Evolutionary conservation across 2,329 filamentous ascomycete genomes (phyloP), one percentile per base, ranked within the genome.

Genomic region (Didymellaceae sp.): DNA sequence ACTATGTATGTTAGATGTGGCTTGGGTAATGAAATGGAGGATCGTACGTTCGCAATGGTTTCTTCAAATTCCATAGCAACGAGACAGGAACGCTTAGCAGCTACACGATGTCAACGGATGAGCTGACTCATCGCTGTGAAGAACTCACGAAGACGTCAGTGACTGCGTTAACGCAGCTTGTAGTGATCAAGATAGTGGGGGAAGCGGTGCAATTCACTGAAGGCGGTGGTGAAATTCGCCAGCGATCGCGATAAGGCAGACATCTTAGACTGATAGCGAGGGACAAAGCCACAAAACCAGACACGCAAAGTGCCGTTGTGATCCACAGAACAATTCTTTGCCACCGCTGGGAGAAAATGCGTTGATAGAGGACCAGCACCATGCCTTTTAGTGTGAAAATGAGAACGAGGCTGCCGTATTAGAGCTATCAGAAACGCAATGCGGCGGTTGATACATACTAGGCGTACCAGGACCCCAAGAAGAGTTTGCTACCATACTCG

Each of bases 311-410:
- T 5, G 31, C 16, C 11, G 30, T 52, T 2, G 53, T 58, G 21
- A 45, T 40, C 5, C 38, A 34, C 5, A 58, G 34, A 5, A 58
- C 30, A 30, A 25, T 45, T 8, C 30, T 52, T 31, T 58, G 56
- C 53, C 56, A 58, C 6, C 11, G 11, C 7, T 52, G 34, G 30
- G 37, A 45, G 18, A 52, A 55, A 11, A 58, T 55, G 11, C 53
- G 53, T 18, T 37, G 43, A 22, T 58, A 58, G 1, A 58, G 28
- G 3, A 58, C 37, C 40, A 58, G 37, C 3, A 58, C 56, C n/a
- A 58, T 47, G 10, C 42, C 56, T 30, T 58, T 58, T 13, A 58
- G 41, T 2, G 49, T 45, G 41, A 58, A 58, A 9, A 58, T 30
- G 18, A 54, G 45, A 2, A 55, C 39, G 11, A 52, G 17, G 10